phyloP scores from a whole-genome alignment of 2,329 filamentous ascomycete genomes.

The Fusarium piperis region DNA sequence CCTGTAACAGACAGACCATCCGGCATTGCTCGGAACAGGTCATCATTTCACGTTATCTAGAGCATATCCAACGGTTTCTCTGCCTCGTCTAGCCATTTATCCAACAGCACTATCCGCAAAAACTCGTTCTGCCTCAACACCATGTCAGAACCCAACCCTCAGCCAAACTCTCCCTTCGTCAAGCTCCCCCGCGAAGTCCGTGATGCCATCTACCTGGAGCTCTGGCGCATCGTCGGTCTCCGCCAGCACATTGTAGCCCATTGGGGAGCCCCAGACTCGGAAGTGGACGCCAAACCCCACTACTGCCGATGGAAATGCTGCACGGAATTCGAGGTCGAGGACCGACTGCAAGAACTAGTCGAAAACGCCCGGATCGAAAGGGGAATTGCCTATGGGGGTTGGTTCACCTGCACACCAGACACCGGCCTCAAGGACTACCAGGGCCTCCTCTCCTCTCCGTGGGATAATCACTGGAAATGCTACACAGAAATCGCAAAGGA shows the following conservation, averaged over 20 bases:
- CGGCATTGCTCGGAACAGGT: background rate
- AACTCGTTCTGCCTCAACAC: background rate
- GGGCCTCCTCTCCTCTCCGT: background rate
- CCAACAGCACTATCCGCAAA: background rate
- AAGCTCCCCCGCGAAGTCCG: slow-evolving; percentile 21
- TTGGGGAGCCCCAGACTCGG: background rate
- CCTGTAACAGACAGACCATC: background rate
- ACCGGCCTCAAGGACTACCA: background rate
- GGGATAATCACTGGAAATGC: slow-evolving; percentile 3
- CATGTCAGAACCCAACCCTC: background rate
- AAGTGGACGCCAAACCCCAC: background rate
- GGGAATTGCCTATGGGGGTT: no score
- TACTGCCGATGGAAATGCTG: slow-evolving; percentile 25
- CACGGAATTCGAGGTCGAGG: slow-evolving; percentile 5
- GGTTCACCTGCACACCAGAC: no score
- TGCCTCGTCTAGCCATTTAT: background rate
- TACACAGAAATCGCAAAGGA: background rate
- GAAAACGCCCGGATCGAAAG: background rate
- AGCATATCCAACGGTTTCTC: background rate
- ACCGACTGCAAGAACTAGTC: background rate
- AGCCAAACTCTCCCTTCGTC: slow-evolving; percentile 6
- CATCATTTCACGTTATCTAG: background rate
- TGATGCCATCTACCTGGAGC: slow-evolving; percentile 21
- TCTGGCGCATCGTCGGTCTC: slow-evolving; percentile 16
- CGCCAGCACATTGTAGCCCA: slow-evolving; percentile 26